Conservation (phyloP, 441 rosid species). For the Brassica hybrid region DNA sequence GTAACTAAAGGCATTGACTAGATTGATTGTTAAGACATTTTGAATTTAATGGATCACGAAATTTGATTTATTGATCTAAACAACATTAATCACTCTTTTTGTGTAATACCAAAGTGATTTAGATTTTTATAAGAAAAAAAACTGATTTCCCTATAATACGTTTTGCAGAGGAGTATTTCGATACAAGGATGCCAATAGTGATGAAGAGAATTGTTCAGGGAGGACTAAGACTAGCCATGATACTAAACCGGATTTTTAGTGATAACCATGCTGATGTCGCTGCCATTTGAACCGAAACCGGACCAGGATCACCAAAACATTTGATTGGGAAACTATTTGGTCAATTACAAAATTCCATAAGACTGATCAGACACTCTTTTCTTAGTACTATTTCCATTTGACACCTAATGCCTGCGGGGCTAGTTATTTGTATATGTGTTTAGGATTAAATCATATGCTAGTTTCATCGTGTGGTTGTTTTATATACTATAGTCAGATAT, state of each 20-base stretch:
- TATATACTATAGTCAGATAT: background rate
- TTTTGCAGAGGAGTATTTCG: constrained; percentile 75
- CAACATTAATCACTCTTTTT: background rate
- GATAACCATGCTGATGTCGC: constrained; percentile 51
- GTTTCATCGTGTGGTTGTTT: constrained; percentile 2
- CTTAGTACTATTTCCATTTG: constrained; percentile 13
- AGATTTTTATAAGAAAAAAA: background rate
- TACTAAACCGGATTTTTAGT: constrained; percentile 67
- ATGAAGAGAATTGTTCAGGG: constrained; percentile 94
- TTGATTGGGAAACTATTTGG: constrained; percentile 4
- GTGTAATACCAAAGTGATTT: background rate
- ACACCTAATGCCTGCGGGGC: constrained; percentile 2
- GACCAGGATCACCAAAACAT: constrained; percentile 9
- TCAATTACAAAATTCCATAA: constrained; percentile 12
- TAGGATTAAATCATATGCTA: constrained; percentile 5
- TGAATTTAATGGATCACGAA: background rate
- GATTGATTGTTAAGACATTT: background rate
- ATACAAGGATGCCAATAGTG: constrained; percentile 81
- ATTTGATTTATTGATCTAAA: background rate
- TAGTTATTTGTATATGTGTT: background rate
- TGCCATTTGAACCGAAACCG: constrained; percentile 48
- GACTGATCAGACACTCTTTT: constrained; percentile 1
- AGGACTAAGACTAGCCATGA: constrained; percentile 82
- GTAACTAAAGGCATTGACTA: background rate
- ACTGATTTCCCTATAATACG: background rate